A percentile compares a stretch with the other conserved stretches of the same genome.
phyloP scores from a whole-genome alignment of 2,329 filamentous ascomycete species.

The Curvularia eragrostidis region DNA sequence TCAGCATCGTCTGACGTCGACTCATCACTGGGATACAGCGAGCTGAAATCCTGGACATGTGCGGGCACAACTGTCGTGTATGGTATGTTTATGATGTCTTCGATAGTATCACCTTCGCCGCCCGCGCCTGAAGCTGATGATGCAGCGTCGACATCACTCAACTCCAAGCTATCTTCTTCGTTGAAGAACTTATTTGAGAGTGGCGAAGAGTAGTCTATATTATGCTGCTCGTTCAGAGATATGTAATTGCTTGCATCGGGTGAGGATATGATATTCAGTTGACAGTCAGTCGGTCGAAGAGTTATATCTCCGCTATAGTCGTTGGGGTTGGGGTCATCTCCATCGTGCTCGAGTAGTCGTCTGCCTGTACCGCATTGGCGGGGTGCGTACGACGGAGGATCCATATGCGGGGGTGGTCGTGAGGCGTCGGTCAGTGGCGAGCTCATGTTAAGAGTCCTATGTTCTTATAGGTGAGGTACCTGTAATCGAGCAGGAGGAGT shows the following conservation, averaged over 20 bases:
- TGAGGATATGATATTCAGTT: neutral
- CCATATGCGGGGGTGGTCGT: neutral
- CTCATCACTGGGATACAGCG: slow-evolving; percentile 1
- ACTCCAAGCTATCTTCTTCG: slow-evolving; percentile 27
- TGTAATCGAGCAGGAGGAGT: neutral
- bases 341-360: neutral
- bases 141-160: slow-evolving; percentile 14
- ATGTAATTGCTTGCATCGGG: neutral
- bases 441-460: neutral
- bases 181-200: neutral
- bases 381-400: neutral
- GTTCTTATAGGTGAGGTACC: neutral
- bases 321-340: neutral
- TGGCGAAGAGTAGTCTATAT: neutral
- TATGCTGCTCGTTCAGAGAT: neutral
- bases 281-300: neutral
- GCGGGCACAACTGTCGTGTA: neutral
- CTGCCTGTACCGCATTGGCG: neutral
- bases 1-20: neutral
- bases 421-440: too few species aligned
- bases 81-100: slow-evolving; percentile 18
- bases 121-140: neutral
- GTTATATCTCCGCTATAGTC: neutral
- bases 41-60: slow-evolving; percentile 2
- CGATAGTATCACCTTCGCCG: slow-evolving; percentile 7